Conservation (phyloP, 306 rosid species). For the Acacia acuminata region DNA sequence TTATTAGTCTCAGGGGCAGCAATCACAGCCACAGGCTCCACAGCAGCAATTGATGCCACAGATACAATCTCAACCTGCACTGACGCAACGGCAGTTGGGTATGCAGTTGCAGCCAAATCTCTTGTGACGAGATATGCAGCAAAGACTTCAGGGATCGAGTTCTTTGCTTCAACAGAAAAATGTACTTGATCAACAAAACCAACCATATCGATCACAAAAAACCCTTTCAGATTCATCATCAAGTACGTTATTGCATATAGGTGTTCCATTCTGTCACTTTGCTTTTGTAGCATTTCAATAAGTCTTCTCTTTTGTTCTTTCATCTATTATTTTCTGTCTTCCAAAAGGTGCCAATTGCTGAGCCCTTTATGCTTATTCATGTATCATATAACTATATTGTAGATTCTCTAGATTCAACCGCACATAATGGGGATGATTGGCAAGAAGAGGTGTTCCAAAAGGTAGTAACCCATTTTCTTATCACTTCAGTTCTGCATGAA, state of each 20-base stretch:
- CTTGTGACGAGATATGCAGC: constrained; percentile 77
- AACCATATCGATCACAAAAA: constrained; percentile 75
- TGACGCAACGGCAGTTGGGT: constrained; percentile 73
- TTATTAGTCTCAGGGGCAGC: constrained; percentile 71
- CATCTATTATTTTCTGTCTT: not conserved
- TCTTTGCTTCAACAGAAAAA: constrained; percentile 74
- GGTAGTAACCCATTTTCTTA: constrained; percentile 39
- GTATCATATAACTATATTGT: constrained; percentile 33
- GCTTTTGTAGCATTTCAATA: constrained; percentile 1
- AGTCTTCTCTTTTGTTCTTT: not conserved
- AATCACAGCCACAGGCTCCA: constrained; percentile 61
- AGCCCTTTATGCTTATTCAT: constrained; percentile 17
- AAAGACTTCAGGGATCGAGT: constrained; percentile 71
- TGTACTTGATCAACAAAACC: constrained; percentile 80
- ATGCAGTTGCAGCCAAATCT: constrained; percentile 74
- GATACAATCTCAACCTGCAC: constrained; percentile 75
- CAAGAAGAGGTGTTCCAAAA: constrained; percentile 81
- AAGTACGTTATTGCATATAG: not conserved
- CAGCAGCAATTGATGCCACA: constrained; percentile 79
- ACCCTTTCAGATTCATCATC: constrained; percentile 78
- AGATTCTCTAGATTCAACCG: constrained; percentile 81
- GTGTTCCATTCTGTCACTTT: constrained; percentile 24
- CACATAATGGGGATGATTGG: constrained; percentile 77
- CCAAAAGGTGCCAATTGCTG: not conserved
- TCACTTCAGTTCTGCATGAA: no score